These are phyloP conservation scores for Prillingera fragicola DNA, from an alignment of 1,284 basidiomycete species.

Conservation along the genomic window DNA sequence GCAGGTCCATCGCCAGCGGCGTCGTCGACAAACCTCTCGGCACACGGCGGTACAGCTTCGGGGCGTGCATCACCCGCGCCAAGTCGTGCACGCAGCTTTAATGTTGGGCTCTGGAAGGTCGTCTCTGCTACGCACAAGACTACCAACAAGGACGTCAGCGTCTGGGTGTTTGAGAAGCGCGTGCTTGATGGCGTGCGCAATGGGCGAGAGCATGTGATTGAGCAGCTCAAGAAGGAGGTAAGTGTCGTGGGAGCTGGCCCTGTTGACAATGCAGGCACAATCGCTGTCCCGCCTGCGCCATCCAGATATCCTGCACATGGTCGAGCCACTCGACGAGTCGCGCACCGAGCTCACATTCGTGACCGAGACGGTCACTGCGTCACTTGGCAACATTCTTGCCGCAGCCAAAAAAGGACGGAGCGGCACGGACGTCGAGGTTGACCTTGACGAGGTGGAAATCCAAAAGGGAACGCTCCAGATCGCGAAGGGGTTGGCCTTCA, in stretches of 20 bases:
- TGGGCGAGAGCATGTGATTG: slow-evolving; percentile 61
- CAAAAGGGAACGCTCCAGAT: slow-evolving; percentile 94
- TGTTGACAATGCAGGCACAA: slow-evolving; percentile 58
- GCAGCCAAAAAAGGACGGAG: slow-evolving; percentile 49
- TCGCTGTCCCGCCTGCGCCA: slow-evolving; percentile 81
- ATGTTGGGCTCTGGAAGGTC: slow-evolving; percentile 81
- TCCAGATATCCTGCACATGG: slow-evolving; percentile 95
- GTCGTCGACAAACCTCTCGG: slow-evolving; percentile 43
- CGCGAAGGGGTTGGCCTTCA: slow-evolving; percentile 85
- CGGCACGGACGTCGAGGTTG: slow-evolving; percentile 79
- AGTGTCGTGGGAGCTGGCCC: slow-evolving; percentile 22
- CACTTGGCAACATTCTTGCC: slow-evolving; percentile 51
- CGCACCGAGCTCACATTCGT: slow-evolving; percentile 81
- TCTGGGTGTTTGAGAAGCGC: slow-evolving; percentile 85
- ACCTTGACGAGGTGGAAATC: slow-evolving; percentile 59
- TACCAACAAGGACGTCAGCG: slow-evolving; percentile 76
- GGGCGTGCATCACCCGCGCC: slow-evolving; percentile 47
- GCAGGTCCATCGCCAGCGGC: slow-evolving; percentile 30
- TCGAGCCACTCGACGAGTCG: slow-evolving; percentile 95
- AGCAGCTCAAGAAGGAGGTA: slow-evolving; percentile 84
- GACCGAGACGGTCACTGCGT: slow-evolving; percentile 79
- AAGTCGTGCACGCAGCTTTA: slow-evolving; percentile 45
- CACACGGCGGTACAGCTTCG: slow-evolving; percentile 36
- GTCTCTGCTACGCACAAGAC: slow-evolving; percentile 77
- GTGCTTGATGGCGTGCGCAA: slow-evolving; percentile 65